phyloP scores from a whole-genome alignment of 768 basidiomycete genomes.

The Rhizopogon vulgaris region DNA sequence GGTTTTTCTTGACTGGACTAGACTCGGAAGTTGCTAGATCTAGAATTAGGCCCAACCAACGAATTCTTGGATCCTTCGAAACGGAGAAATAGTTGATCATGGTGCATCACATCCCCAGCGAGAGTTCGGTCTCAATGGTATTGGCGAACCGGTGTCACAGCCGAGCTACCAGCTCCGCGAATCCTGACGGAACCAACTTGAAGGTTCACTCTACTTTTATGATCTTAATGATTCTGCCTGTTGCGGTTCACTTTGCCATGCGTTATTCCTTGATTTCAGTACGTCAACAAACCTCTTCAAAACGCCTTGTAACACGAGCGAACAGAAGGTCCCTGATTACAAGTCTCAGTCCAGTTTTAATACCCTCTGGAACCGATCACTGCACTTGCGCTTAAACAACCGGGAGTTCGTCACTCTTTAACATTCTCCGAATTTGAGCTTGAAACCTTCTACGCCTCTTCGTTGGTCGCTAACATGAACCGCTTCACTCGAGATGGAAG shows the following conservation, averaged over 20 bases:
- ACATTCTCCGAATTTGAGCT: neutral
- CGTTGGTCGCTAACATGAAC: conserved; percentile 21
- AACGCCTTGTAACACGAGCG: conserved; percentile 18
- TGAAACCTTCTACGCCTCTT: conserved; percentile 9
- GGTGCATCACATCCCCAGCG: conserved; percentile 16
- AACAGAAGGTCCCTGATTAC: conserved; percentile 11
- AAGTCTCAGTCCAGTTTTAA: conserved; percentile 22
- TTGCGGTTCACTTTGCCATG: conserved; percentile 26
- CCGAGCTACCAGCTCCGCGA: conserved; percentile 29
- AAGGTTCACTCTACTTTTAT: conserved; percentile 18
- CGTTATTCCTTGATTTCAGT: conserved; percentile 21
- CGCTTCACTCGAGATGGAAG: conserved; percentile 16
- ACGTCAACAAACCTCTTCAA: conserved; percentile 20
- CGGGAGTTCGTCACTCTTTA: conserved; percentile 1
- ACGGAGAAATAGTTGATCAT: conserved; percentile 40
- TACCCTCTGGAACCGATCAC: conserved; percentile 21
- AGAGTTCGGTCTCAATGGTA: conserved; percentile 26
- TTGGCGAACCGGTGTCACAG: conserved; percentile 21
- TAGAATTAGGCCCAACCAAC: conserved; percentile 27
- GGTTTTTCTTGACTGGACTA: conserved; percentile 35
- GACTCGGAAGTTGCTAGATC: conserved; percentile 31
- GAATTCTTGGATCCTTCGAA: conserved; percentile 43
- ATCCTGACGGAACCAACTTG: conserved; percentile 16
- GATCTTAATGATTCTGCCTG: conserved; percentile 26
- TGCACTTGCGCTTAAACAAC: conserved; percentile 13